Base-by-base conservation (phyloP, 73 alveolate species). In the Paramecium bursaria region DNA sequence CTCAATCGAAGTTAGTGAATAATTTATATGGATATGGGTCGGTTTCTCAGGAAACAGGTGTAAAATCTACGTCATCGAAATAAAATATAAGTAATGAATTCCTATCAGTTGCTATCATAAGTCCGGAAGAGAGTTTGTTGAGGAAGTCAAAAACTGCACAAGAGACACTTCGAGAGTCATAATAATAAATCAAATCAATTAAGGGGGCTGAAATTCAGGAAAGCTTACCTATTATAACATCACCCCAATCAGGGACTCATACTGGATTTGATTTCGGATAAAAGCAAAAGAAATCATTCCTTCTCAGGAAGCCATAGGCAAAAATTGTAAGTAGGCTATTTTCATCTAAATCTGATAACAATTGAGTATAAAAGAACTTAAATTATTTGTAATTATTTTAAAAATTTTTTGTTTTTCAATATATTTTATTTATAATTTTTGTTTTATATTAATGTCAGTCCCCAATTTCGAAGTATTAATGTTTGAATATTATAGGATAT, bases 331-430 rank as follows among this genome's bases (percentile, higher is more conserved):
- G 51, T 10, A 57, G 76, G 33, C 33, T 57, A 29, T 57, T 57
- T 57, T 57, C 76, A 57, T 57, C 76, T 5, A 57, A 57, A 57
- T 57, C 76, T 57, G 76, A 57, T 57, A 57, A 57, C 33, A 57
- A 57, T n/a, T n/a, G n/a, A n/a, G n/a, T n/a, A n/a, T n/a, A n/a
- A n/a, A n/a, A n/a, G n/a, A n/a, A n/a, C n/a, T n/a, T n/a, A n/a
- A n/a, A n/a, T n/a, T n/a, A n/a, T n/a, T n/a, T n/a, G n/a, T n/a
- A n/a, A n/a, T n/a, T n/a, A n/a, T n/a, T n/a, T n/a, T n/a, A n/a
- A n/a, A n/a, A n/a, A n/a, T n/a, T n/a, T n/a, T n/a, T n/a, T n/a
- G n/a, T n/a, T n/a, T n/a, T n/a, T n/a, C n/a, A n/a, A n/a, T n/a
- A n/a, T n/a, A n/a, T n/a, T n/a, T n/a, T n/a, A n/a, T n/a, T n/a